Evolutionary conservation across 768 basidiomycete genomes (phyloP), one percentile per base, ranked within the genome.

Genomic region (Albatrellus ellisii): DNA sequence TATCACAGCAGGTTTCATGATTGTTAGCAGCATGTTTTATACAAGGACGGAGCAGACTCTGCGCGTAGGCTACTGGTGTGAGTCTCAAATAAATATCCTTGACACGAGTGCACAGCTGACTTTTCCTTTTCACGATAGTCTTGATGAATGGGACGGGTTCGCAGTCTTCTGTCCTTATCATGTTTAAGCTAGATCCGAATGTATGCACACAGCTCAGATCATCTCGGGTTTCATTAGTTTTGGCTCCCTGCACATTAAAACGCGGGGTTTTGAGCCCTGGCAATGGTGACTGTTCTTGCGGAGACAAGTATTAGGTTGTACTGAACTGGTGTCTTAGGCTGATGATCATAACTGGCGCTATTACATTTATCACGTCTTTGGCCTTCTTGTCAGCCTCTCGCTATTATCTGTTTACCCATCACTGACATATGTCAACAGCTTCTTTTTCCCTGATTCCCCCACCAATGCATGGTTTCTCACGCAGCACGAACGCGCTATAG

Each of bases 21-120:
- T 85, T 38, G 75, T 84, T 42, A 80, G 65, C 28, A 73, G 76
- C 22, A 83, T 84, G 81, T 85, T 84, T 51, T 84, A 84, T 51
- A 83, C 79, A 0, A 69, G 77, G 39, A 72, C 57, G 6, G 82
- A 85, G 49, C 78, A 81, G 52, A 83, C 78, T 0, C 47, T 70
- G 29, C 62, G 82, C 9, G 71, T 84, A 15, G 81, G 82, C 3
- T 83, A 80, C 52, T 84, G 79, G 79, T 82, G 81, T 83, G 55
- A 59, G 79, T 62, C 15, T 22, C 14, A 7, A 21, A 2, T 14
- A 22, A n/a, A 17, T 18, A n/a, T 25, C 8, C 28, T 14, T 20
- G 15, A 7, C 6, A 25, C 6, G 24, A n/a, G 20, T 14, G 22
- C 11, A 20, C 11, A n/a, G 17, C 38, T 26, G 24, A 27, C n/a